Evolutionary conservation across 2,329 filamentous ascomycete genomes (phyloP).

Genomic region (Claviceps cyperi): DNA sequence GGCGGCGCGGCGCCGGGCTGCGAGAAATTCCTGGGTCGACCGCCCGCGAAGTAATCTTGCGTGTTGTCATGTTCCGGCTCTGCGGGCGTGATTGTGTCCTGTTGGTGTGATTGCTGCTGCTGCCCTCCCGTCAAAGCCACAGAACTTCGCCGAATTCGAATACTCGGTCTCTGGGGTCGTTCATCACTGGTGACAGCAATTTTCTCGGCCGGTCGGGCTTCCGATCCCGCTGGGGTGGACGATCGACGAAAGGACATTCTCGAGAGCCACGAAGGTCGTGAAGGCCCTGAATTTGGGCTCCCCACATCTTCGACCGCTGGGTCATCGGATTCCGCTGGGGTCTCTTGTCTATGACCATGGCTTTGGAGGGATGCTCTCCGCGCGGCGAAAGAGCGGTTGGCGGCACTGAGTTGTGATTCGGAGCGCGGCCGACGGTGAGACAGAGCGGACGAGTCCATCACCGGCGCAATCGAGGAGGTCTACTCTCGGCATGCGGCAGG

Average conservation of each 20-base stretch:
- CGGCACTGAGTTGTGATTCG: constrained; percentile 1
- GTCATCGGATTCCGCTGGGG: constrained; percentile 1
- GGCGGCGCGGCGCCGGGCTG: constrained; percentile 17
- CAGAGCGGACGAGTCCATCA: constrained; percentile 4
- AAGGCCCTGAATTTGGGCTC: constrained; percentile 1
- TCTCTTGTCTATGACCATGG: background rate
- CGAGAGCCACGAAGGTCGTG: constrained; percentile 4
- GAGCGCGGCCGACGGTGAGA: constrained; percentile 2
- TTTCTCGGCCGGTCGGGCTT: background rate
- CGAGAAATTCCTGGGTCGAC: constrained; percentile 22
- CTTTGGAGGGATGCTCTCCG: background rate
- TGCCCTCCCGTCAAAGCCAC: constrained; percentile 1
- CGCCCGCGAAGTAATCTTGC: background rate
- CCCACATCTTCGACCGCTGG: constrained; percentile 2
- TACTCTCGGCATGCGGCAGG: no score
- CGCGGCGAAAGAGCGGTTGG: background rate
- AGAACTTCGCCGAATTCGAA: constrained; percentile 11
- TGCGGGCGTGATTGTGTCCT: background rate
- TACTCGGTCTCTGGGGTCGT: constrained; percentile 10
- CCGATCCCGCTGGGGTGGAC: background rate
- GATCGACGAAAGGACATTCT: constrained; percentile 2
- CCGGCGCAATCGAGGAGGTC: no score
- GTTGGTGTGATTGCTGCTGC: background rate
- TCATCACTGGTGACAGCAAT: background rate
- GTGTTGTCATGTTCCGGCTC: background rate